Percentiles rank a stretch among this genome's conserved stretches.
These are phyloP conservation scores for Pyrenophora teres DNA, from an alignment of 2,329 filamentous ascomycete species.

Conservation along the genomic window DNA sequence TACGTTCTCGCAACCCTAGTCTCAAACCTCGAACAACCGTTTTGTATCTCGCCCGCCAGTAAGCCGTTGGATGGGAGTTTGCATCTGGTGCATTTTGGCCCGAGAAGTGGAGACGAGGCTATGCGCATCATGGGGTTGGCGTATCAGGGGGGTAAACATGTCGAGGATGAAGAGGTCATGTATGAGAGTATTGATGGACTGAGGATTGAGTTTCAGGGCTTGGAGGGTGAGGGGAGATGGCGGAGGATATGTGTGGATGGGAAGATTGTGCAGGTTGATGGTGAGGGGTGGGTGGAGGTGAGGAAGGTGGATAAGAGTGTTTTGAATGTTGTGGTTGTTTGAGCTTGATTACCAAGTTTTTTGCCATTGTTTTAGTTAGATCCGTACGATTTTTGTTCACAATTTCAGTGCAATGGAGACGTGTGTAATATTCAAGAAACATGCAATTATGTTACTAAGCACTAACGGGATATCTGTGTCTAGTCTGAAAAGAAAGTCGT, in stretches of 20 bases:
- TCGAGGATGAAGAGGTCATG: conserved; percentile 60
- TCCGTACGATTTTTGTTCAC: no score
- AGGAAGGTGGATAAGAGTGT: conserved; percentile 52
- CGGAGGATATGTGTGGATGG: conserved; percentile 90
- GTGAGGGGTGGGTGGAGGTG: conserved; percentile 73
- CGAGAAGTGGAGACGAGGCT: conserved; percentile 65
- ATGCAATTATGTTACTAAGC: conserved; percentile 5
- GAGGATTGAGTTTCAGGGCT: conserved; percentile 62
- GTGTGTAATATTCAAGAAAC: neutral
- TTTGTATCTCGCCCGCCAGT: conserved; percentile 78
- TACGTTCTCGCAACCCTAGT: conserved; percentile 80
- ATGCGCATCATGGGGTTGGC: conserved; percentile 76
- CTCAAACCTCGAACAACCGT: conserved; percentile 79
- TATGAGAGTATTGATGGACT: conserved; percentile 75
- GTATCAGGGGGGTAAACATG: conserved; percentile 62
- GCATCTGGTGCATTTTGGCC: conserved; percentile 75
- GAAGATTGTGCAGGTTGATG: conserved; percentile 75
- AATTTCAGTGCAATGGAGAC: no score
- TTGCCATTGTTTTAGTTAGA: no score
- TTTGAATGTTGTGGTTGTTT: conserved; percentile 42
- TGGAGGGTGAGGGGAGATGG: conserved; percentile 73
- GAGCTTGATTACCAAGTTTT: neutral
- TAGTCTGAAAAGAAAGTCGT: conserved; percentile 3
- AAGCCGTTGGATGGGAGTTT: conserved; percentile 72
- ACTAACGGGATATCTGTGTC: conserved; percentile 9